Evolutionary conservation across 2,329 filamentous ascomycete species (phyloP).

Genomic region (Claviceps cyperi): DNA sequence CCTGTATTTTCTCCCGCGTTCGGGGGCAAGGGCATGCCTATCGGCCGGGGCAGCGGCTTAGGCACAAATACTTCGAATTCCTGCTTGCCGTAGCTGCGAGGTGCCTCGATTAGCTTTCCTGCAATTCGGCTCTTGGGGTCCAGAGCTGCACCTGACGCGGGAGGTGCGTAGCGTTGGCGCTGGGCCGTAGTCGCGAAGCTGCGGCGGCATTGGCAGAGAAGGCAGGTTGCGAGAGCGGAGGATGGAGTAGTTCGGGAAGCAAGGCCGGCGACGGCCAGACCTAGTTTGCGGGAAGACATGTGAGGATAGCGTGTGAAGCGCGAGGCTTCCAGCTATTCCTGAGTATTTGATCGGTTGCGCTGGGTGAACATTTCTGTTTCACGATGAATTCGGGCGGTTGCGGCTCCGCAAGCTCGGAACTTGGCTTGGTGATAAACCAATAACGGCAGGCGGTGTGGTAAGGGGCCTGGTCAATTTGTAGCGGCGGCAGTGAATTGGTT

Average conservation of each 20-base stretch:
- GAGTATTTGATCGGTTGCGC: not conserved
- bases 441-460: conserved; percentile 1
- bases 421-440: not conserved
- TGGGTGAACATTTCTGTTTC: not conserved
- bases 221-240: conserved; percentile 26
- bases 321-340: not conserved
- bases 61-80: conserved; percentile 39
- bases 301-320: not conserved
- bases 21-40: conserved; percentile 67
- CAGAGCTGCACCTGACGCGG: conserved; percentile 20
- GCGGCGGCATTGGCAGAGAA: conserved; percentile 36
- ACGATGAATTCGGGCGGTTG: not conserved
- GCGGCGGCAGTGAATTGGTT: not conserved
- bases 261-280: conserved; percentile 15
- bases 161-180: conserved; percentile 18
- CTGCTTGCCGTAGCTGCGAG: conserved; percentile 43
- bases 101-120: conserved; percentile 40
- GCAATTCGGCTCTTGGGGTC: conserved; percentile 24
- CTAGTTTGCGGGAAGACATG: conserved; percentile 21
- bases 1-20: conserved; percentile 69
- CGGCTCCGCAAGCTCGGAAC: not conserved
- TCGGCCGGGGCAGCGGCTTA: conserved; percentile 52
- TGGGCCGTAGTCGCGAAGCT: conserved; percentile 31
- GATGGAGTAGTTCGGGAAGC: conserved; percentile 1
- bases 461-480: not conserved